Evolutionary conservation across 2,329 filamentous ascomycete species (phyloP).

Genomic region (Neospermospora avenae): DNA sequence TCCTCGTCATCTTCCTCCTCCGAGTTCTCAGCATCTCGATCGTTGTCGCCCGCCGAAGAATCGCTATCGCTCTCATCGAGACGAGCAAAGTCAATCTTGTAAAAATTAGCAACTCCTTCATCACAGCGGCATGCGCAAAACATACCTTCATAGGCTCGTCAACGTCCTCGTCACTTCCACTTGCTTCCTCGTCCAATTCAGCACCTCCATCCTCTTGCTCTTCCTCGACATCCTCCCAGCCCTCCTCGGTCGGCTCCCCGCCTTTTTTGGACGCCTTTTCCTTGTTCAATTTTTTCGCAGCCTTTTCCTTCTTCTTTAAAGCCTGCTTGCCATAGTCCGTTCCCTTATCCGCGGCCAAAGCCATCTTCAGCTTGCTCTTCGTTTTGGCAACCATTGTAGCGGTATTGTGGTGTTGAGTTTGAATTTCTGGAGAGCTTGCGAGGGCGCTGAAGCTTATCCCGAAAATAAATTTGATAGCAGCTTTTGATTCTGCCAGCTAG

Average conservation of each 20-base stretch:
- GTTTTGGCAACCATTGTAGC: conserved; percentile 37
- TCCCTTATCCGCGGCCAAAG: conserved; percentile 53
- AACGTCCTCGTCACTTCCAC: conserved; percentile 38
- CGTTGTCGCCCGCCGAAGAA: conserved; percentile 47
- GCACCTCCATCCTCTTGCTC: conserved; percentile 28
- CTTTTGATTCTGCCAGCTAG: neutral
- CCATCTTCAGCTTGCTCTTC: conserved; percentile 49
- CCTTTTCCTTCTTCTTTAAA: conserved; percentile 37
- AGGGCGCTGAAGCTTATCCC: neutral
- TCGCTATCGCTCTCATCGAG: conserved; percentile 61
- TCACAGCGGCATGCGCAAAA: neutral
- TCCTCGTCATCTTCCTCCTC: conserved; percentile 78
- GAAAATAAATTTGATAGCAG: conserved; percentile 6
- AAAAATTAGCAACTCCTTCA: conserved; percentile 9
- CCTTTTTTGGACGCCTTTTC: conserved; percentile 45
- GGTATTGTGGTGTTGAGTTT: conserved; percentile 11
- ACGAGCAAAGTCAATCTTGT: conserved; percentile 49
- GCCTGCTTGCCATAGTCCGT: conserved; percentile 48
- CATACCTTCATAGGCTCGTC: conserved; percentile 26
- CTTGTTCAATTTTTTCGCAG: conserved; percentile 46
- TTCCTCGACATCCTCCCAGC: conserved; percentile 42
- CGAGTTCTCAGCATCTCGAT: conserved; percentile 42
- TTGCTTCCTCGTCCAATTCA: conserved; percentile 34
- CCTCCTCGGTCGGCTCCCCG: conserved; percentile 37
- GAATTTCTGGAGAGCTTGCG: conserved; percentile 5